Evolutionary conservation across 2,329 filamentous ascomycete species (phyloP).

Genomic region (Dryadomyces sulphureus): DNA sequence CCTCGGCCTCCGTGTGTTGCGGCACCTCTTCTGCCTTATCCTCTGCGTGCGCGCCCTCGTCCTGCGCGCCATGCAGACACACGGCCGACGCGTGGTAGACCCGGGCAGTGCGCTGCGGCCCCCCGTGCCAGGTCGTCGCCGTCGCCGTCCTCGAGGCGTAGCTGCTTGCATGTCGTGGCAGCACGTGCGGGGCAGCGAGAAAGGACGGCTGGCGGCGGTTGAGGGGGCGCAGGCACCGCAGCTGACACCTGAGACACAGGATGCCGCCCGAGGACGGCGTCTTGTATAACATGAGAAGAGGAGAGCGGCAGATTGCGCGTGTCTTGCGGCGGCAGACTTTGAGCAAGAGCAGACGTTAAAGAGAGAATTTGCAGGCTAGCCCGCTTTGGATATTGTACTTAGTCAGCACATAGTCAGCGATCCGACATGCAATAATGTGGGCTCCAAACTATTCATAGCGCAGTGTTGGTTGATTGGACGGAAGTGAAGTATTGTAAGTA

Average conservation of each 20-base stretch:
- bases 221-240: not conserved
- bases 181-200: not conserved
- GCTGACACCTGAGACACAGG: slow-evolving; percentile 4
- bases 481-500: not conserved
- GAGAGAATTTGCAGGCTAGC: not conserved
- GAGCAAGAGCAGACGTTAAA: not conserved
- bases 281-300: not conserved
- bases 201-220: not conserved
- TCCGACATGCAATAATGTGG: not conserved
- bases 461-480: not conserved
- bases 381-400: too few species aligned
- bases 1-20: not conserved
- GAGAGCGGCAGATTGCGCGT: not conserved
- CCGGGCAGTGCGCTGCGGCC: not conserved
- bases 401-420: too few species aligned
- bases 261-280: not conserved
- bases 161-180: not conserved
- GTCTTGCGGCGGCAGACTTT: too few species aligned
- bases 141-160: too few species aligned
- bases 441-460: not conserved
- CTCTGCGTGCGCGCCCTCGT: not conserved
- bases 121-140: too few species aligned
- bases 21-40: not conserved
- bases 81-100: not conserved
- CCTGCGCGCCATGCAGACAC: not conserved